These are phyloP conservation scores for Periconia macrospinosa DNA, from an alignment of 2,329 filamentous ascomycete genomes.

Conservation along the genomic window DNA sequence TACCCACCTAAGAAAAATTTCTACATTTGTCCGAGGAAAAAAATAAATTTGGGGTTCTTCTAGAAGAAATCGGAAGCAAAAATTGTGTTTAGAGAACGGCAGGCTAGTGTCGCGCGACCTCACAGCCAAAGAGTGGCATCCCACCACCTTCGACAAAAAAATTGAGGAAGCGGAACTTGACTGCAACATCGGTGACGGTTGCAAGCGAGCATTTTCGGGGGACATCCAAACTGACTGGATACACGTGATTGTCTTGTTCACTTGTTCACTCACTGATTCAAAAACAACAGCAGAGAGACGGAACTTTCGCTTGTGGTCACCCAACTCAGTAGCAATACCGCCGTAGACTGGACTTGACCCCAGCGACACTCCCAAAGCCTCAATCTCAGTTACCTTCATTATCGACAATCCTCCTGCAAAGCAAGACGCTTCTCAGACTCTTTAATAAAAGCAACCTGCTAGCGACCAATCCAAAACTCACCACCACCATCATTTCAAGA, in stretches of 20 bases:
- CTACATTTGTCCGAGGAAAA: neutral
- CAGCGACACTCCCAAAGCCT: neutral
- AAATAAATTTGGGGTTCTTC: neutral
- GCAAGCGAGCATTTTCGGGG: neutral
- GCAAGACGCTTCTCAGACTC: neutral
- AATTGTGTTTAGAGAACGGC: neutral
- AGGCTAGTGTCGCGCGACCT: neutral
- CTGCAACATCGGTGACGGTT: neutral
- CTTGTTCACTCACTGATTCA: neutral
- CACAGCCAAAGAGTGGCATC: too few species aligned
- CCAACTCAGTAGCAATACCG: slow-evolving; percentile 1
- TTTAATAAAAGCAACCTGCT: neutral
- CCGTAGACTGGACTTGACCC: neutral
- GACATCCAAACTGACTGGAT: neutral
- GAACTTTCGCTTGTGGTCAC: slow-evolving; percentile 11
- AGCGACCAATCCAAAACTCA: too few species aligned
- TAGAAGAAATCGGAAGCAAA: neutral
- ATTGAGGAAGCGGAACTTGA: too few species aligned
- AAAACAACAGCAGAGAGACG: neutral
- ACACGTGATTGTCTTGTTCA: neutral
- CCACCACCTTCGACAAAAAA: too few species aligned
- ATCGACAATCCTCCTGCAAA: too few species aligned
- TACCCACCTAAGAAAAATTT: neutral
- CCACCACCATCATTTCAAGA: too few species aligned
- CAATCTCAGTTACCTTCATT: too few species aligned